Evolutionary conservation across 192 early-diverging fungal species (phyloP), one percentile per base, ranked within the genome.

Genomic region (Rhizophagus prolifer): DNA sequence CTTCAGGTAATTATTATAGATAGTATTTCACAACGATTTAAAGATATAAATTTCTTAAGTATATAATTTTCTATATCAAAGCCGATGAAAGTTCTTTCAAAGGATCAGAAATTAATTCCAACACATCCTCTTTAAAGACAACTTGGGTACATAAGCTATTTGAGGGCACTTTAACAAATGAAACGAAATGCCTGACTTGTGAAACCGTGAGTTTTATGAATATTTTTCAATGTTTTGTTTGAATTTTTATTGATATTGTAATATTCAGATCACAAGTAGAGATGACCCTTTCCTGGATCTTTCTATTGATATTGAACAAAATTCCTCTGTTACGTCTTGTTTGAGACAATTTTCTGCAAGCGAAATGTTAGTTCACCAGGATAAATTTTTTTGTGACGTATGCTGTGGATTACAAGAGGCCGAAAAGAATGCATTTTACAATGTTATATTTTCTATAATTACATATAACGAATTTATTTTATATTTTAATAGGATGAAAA

Each of bases 321-420:
- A 98, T 84, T 93, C 94, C 4, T 97, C 96, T 2, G 87, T 99
- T n/a, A 94, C 94, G 16, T 91, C 90, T 47, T 99, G 98, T 81
- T 85, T 99, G n/a, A 85, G 94, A 25, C 93, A 94, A 83, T 99
- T 98, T 85, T 96, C 95, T n/a, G 94, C 91, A 10, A 93, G 93
- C 59, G 98, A 99, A 83, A 93, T 94, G 63, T 82, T 99, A 25
- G 95, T 96, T 79, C 92, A 96, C 76, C 95, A 97, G 81, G 93
- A 99, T 87, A 99, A 99, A 84, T 99, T 96, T 79, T 97, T 94
- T 84, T 99, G 98, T 80, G 97, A 98, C 83, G 89, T 85, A 30
- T 99, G 98, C 79, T 90, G 89, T 76, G 94, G 95, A 9, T 84
- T 98, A 69, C 98, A 99, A 81, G 98, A 99, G 79, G 98, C 98